Base-by-base conservation (phyloP, 2,329 filamentous ascomycete species). In the Hymenoscyphus scutula region DNA sequence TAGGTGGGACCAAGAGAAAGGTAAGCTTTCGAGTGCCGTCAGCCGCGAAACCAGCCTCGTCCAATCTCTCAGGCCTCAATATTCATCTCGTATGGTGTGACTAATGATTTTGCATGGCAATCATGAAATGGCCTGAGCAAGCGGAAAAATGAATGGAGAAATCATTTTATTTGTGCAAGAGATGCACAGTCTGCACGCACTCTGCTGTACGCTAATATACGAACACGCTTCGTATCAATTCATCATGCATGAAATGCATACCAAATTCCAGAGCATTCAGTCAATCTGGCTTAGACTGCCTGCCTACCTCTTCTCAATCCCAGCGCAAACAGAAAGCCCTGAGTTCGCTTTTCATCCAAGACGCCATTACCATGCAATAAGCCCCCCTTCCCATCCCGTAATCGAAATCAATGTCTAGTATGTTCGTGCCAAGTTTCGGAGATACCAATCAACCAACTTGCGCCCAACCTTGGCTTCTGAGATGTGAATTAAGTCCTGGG, bases 381-480 rank as follows among this genome's bases (percentile, higher is more conserved):
- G 29, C 19, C 8, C 41, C 56, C 67, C 65, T 48, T 48, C 63
- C 63, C 62, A 67, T 56, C 67, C 68, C 67, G 56, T 61, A 66
- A 68, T 34, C 32, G 34, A 62, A 60, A 65, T 61, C 60, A 64
- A 32, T 48, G 56, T 68, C 62, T 89, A 96, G 82, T 99, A 99
- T 63, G 93, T 96, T 77, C 95, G 89, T 65, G 93, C 91, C 74
- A 99, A 83, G 83, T 99, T 99, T 76, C 95, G 89, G 76, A 99
- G 86, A 79, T 99, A 99, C 95, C 95, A 99, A 80, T 99, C 95
- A 69, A 99, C 94, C 74, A 99, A 82, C 81, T 95, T 96, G 73
- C 95, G 87, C 75, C 95, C 95, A 64, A 97, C 92, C 88, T 99
- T 99, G 70, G 94, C 94, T 81, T 99, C 95, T 63, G 94, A 97